Conservation (phyloP, 768 basidiomycete species). For the Hygrocybe coccinea region DNA sequence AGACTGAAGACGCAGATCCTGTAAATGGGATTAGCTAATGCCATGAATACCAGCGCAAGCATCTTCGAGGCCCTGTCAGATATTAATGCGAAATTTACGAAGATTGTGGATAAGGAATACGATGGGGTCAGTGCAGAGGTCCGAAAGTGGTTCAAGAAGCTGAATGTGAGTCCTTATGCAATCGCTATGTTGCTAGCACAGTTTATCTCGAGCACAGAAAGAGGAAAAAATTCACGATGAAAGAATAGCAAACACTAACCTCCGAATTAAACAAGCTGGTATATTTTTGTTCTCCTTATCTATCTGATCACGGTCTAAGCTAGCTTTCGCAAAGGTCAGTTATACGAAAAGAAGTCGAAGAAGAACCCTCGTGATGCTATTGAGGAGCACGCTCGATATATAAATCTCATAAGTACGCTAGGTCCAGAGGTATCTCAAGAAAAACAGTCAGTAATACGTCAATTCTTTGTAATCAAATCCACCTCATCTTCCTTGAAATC, state of each 20-base stretch:
- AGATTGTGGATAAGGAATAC: slow-evolving; percentile 70
- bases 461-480: neutral
- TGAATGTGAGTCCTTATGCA: slow-evolving; percentile 48
- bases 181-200: neutral
- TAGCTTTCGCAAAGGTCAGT: slow-evolving; percentile 44
- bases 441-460: slow-evolving; percentile 56
- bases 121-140: slow-evolving; percentile 60
- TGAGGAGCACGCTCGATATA: slow-evolving; percentile 75
- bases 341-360: slow-evolving; percentile 78
- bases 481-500: neutral
- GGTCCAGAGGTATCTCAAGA: slow-evolving; percentile 78
- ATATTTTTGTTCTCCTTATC: slow-evolving; percentile 4
- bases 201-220: slow-evolving; percentile 45
- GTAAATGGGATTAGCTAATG: slow-evolving; percentile 46
- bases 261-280: slow-evolving; percentile 76
- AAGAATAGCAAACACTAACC: slow-evolving; percentile 57
- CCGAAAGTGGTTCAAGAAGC: slow-evolving; percentile 84
- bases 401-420: slow-evolving; percentile 63
- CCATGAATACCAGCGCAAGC: slow-evolving; percentile 56
- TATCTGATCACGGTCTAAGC: neutral
- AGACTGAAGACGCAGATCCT: neutral
- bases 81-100: slow-evolving; percentile 69
- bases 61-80: slow-evolving; percentile 70
- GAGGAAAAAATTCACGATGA: slow-evolving; percentile 78
- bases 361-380: slow-evolving; percentile 59